phyloP scores from a whole-genome alignment of 140 eudicot species.

The Oenanthe javanica region DNA sequence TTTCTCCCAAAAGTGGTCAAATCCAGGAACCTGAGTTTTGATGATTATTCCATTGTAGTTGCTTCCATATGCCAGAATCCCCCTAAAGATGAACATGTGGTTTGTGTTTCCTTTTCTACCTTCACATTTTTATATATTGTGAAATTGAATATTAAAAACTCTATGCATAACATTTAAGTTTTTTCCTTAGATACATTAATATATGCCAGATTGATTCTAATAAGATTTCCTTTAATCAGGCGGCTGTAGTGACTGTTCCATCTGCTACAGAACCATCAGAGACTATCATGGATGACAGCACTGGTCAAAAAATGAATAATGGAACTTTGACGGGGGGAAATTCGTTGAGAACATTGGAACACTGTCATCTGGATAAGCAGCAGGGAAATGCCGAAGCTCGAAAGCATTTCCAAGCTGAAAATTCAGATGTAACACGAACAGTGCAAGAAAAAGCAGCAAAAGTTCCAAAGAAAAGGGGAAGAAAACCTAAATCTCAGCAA shows the following conservation, averaged over 20 bases:
- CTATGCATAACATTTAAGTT: neutral
- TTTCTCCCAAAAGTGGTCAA: constrained; percentile 22
- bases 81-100: constrained; percentile 21
- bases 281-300: constrained; percentile 7
- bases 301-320: constrained; percentile 8
- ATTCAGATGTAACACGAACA: neutral
- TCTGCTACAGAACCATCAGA: constrained; percentile 1
- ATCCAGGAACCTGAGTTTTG: constrained; percentile 20
- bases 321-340: neutral
- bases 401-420: neutral
- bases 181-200: neutral
- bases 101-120: neutral
- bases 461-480: constrained; percentile 14
- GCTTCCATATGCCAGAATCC: constrained; percentile 19
- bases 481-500: constrained; percentile 16
- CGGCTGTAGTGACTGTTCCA: constrained; percentile 14
- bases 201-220: neutral
- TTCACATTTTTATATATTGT: neutral
- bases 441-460: constrained; percentile 5
- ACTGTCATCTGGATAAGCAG: constrained; percentile 11
- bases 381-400: neutral
- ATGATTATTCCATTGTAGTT: constrained; percentile 43
- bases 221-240: constrained; percentile 18
- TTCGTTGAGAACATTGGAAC: constrained; percentile 7
- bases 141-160: neutral